Conservation (phyloP, 768 basidiomycete species). For the Boletus speciosus region DNA sequence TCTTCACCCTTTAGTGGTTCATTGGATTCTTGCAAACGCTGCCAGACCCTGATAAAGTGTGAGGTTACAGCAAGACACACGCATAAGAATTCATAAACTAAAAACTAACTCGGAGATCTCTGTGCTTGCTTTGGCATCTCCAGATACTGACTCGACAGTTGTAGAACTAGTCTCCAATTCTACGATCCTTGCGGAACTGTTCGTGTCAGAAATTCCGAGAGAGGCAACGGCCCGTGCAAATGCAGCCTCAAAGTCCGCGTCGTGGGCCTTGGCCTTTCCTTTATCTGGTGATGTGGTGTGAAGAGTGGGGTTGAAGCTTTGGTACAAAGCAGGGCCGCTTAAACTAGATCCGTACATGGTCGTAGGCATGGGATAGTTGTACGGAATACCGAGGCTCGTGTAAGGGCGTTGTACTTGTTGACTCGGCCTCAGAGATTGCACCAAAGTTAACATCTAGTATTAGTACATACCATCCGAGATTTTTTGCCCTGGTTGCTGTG, state of each 20-base stretch:
- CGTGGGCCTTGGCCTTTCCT: slow-evolving; percentile 77
- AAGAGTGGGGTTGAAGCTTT: slow-evolving; percentile 25
- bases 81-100: no score
- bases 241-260: slow-evolving; percentile 82
- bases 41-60: slow-evolving; percentile 50
- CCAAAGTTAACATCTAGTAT: not conserved
- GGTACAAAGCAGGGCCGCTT: slow-evolving; percentile 34
- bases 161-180: slow-evolving; percentile 47
- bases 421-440: slow-evolving; percentile 3
- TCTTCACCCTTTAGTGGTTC: slow-evolving; percentile 58
- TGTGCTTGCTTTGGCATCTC: slow-evolving; percentile 23
- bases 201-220: slow-evolving; percentile 38
- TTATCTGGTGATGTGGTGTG: slow-evolving; percentile 34
- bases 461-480: slow-evolving; percentile 22
- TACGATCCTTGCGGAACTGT: slow-evolving; percentile 46
- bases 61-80: slow-evolving; percentile 1
- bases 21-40: slow-evolving; percentile 55
- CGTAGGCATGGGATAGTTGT: slow-evolving; percentile 34
- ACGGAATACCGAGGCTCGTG: slow-evolving; percentile 34
- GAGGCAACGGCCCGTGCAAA: slow-evolving; percentile 67
- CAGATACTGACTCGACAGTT: slow-evolving; percentile 40
- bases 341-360: slow-evolving; percentile 33
- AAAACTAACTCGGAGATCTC: slow-evolving; percentile 54
- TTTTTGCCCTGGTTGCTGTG: slow-evolving; percentile 32
- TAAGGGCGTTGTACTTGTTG: slow-evolving; percentile 36